A percentile compares a stretch with the other conserved stretches of the same genome.
These are phyloP conservation scores for Suillus plorans DNA, from an alignment of 768 basidiomycete species.

Conservation along the genomic window DNA sequence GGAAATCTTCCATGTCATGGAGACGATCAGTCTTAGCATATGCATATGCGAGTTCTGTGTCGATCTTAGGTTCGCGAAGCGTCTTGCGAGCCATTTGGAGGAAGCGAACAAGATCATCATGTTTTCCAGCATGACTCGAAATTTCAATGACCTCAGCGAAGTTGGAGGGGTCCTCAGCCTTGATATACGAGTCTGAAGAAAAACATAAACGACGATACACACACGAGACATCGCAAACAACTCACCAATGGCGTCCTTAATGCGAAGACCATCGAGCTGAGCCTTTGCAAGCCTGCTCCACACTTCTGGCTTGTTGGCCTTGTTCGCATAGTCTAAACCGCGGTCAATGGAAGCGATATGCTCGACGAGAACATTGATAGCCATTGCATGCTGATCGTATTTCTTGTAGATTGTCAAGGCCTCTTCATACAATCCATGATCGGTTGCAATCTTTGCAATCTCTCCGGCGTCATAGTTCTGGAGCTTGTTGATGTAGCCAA, in stretches of 20 bases:
- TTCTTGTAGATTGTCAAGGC: conserved; percentile 98
- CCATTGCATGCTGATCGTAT: conserved; percentile 91
- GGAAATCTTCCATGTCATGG: conserved; percentile 99
- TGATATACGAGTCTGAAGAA: conserved; percentile 88
- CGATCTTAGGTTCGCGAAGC: conserved; percentile 95
- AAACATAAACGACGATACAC: conserved; percentile 5
- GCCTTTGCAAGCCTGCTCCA: conserved; percentile 99
- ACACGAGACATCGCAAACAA: not conserved
- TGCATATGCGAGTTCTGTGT: conserved; percentile 96
- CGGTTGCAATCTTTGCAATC: conserved; percentile 95
- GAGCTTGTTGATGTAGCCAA: conserved; percentile 96
- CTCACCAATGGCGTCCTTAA: conserved; percentile 95
- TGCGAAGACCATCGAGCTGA: conserved; percentile 94
- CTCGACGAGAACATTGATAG: conserved; percentile 97
- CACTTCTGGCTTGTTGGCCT: conserved; percentile 94
- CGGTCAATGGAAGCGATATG: conserved; percentile 98
- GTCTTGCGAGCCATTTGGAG: conserved; percentile 98
- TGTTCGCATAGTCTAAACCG: conserved; percentile 92
- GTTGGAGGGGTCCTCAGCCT: conserved; percentile 93
- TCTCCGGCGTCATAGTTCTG: conserved; percentile 93
- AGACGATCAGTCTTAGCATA: conserved; percentile 97
- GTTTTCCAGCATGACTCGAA: conserved; percentile 87
- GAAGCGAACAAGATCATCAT: conserved; percentile 93
- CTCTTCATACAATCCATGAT: conserved; percentile 94
- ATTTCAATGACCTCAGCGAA: conserved; percentile 96